Evolutionary conservation across 2,329 filamentous ascomycete genomes (phyloP).

Genomic region (Sclerotinia subarctica): DNA sequence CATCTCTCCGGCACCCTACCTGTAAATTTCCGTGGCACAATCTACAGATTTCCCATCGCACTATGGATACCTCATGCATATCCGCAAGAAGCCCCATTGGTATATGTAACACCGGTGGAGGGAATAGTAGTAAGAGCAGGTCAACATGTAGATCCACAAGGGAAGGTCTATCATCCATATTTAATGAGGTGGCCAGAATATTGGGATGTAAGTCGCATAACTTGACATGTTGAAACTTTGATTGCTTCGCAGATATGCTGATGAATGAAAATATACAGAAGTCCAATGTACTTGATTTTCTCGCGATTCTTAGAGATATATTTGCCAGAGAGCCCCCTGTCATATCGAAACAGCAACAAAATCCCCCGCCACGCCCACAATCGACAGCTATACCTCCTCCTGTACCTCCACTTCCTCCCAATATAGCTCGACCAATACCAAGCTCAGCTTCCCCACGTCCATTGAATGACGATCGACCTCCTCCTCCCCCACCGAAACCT

Average conservation of each 20-base stretch:
- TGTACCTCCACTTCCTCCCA: slow-evolving; percentile 68
- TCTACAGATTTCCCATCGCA: slow-evolving; percentile 86
- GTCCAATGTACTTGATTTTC: slow-evolving; percentile 77
- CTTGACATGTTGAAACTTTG: neutral
- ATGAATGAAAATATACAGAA: slow-evolving; percentile 53
- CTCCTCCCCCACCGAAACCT: slow-evolving; percentile 39
- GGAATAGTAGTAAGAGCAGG: slow-evolving; percentile 88
- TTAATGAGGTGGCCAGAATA: slow-evolving; percentile 84
- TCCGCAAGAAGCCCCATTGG: slow-evolving; percentile 77
- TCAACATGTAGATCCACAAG: slow-evolving; percentile 92
- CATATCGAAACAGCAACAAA: slow-evolving; percentile 64
- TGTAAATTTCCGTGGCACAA: slow-evolving; percentile 83
- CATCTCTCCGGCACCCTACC: slow-evolving; percentile 85
- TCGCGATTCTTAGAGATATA: slow-evolving; percentile 77
- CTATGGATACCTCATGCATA: slow-evolving; percentile 93
- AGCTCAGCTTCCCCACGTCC: slow-evolving; percentile 38
- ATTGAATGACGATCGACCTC: slow-evolving; percentile 34
- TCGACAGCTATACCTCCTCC: slow-evolving; percentile 55
- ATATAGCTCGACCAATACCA: slow-evolving; percentile 50
- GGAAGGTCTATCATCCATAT: slow-evolving; percentile 93
- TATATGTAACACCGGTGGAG: slow-evolving; percentile 83
- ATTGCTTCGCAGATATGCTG: slow-evolving; percentile 2
- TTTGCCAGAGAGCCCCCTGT: slow-evolving; percentile 96
- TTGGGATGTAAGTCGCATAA: slow-evolving; percentile 70
- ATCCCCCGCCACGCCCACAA: slow-evolving; percentile 40